phyloP scores from a whole-genome alignment of 208 protist species.

The Trypanosoma congolense region DNA sequence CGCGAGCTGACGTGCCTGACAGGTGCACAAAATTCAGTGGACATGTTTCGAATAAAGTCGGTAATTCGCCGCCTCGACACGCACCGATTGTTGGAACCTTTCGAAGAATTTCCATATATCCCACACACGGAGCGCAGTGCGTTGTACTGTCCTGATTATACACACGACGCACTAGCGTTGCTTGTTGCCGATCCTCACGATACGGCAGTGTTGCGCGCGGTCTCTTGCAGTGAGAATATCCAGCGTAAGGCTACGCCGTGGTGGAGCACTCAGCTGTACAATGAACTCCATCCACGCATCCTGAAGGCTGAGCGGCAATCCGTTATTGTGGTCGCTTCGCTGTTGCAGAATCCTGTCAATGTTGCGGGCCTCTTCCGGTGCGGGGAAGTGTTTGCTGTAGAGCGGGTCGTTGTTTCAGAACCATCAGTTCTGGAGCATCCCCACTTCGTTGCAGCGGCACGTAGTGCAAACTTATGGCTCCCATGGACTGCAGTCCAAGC shows the following conservation, averaged over 20 bases:
- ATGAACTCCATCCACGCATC: slow-evolving; percentile 83
- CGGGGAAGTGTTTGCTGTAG: slow-evolving; percentile 83
- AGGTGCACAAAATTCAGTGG: slow-evolving; percentile 50
- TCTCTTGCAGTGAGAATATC: slow-evolving; percentile 46
- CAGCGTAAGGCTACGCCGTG: slow-evolving; percentile 88
- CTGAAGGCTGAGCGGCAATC: slow-evolving; percentile 47
- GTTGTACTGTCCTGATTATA: slow-evolving; percentile 78
- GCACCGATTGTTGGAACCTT: slow-evolving; percentile 25
- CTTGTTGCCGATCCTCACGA: slow-evolving; percentile 35
- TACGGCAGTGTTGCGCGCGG: not conserved
- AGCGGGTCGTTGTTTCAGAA: slow-evolving; percentile 72
- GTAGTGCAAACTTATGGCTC: slow-evolving; percentile 88
- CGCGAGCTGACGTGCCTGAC: slow-evolving; percentile 65
- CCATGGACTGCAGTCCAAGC: slow-evolving; percentile 68
- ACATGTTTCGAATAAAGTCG: slow-evolving; percentile 52
- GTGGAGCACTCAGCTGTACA: slow-evolving; percentile 84
- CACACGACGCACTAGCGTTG: slow-evolving; percentile 47
- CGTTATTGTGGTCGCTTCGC: slow-evolving; percentile 76
- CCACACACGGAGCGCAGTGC: slow-evolving; percentile 54
- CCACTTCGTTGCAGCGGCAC: slow-evolving; percentile 82
- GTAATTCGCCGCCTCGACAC: slow-evolving; percentile 12
- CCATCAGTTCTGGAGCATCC: slow-evolving; percentile 79
- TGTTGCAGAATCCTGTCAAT: slow-evolving; percentile 87
- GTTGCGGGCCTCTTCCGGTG: slow-evolving; percentile 86
- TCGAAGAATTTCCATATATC: slow-evolving; percentile 51